phyloP scores from a whole-genome alignment of 1,284 basidiomycete species.

The Rhodofomes roseus region DNA sequence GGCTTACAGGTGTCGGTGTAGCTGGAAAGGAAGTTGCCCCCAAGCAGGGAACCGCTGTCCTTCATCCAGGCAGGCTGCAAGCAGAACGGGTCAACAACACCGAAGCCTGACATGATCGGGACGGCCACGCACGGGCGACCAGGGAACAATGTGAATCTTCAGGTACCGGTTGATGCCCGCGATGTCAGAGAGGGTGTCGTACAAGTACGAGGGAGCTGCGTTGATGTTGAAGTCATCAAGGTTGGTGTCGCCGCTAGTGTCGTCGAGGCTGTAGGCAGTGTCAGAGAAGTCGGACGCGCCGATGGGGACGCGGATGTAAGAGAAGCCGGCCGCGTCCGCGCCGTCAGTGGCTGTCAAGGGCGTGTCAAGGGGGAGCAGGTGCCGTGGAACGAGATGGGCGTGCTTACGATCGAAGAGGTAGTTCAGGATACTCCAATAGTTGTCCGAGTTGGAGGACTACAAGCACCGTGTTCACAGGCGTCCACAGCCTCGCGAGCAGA shows the following conservation, averaged over 20 bases:
- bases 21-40: conserved; percentile 36
- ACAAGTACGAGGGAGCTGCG: conserved; percentile 43
- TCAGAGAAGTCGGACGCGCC: conserved; percentile 47
- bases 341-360: conserved; percentile 38
- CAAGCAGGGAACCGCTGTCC: conserved; percentile 38
- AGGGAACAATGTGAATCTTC: conserved; percentile 44
- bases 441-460: conserved; percentile 37
- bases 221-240: conserved; percentile 40
- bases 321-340: conserved; percentile 42
- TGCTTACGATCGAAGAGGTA: conserved; percentile 43
- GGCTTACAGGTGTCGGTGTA: conserved; percentile 36
- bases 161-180: conserved; percentile 37
- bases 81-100: neutral
- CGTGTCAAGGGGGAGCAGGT: neutral
- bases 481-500: neutral
- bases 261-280: conserved; percentile 44
- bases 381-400: neutral
- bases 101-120: neutral
- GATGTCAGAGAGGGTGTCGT: conserved; percentile 44
- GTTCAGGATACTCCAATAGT: conserved; percentile 42
- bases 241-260: conserved; percentile 38
- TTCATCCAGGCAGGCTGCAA: conserved; percentile 53
- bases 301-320: conserved; percentile 49
- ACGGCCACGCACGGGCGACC: conserved; percentile 43
- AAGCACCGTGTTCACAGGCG: neutral